Evolutionary conservation across 2,329 filamentous ascomycete species (phyloP).

Genomic region (Claviceps digitariae): DNA sequence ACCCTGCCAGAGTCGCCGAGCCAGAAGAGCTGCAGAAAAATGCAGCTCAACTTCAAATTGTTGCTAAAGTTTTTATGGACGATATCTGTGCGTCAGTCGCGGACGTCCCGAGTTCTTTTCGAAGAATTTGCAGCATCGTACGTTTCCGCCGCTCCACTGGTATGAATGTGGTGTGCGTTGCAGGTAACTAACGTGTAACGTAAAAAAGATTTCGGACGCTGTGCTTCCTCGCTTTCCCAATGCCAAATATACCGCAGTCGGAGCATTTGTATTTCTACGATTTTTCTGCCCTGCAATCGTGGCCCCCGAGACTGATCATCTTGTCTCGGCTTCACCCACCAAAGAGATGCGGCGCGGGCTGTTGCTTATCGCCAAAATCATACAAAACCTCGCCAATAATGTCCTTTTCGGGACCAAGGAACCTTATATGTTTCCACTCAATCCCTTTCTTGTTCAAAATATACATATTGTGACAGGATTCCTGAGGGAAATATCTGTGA

Average conservation of each 20-base stretch:
- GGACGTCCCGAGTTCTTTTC: slow-evolving; percentile 49
- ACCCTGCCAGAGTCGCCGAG: slow-evolving; percentile 46
- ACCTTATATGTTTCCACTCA: slow-evolving; percentile 58
- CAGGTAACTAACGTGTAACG: neutral
- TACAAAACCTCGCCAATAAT: slow-evolving; percentile 60
- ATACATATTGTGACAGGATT: slow-evolving; percentile 56
- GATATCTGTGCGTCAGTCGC: slow-evolving; percentile 51
- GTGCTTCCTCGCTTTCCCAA: slow-evolving; percentile 52
- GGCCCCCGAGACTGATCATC: slow-evolving; percentile 52
- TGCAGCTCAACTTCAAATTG: slow-evolving; percentile 49
- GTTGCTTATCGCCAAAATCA: slow-evolving; percentile 55
- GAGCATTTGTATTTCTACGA: slow-evolving; percentile 56
- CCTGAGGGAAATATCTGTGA: slow-evolving; percentile 51
- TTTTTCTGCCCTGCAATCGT: slow-evolving; percentile 64
- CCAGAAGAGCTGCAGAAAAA: slow-evolving; percentile 53
- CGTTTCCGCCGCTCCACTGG: slow-evolving; percentile 14
- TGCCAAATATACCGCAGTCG: slow-evolving; percentile 59
- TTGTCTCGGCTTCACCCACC: slow-evolving; percentile 46
- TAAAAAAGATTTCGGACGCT: slow-evolving; percentile 41
- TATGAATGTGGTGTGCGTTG: neutral
- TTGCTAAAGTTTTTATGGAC: slow-evolving; percentile 58
- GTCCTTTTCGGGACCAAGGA: slow-evolving; percentile 60
- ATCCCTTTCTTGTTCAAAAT: slow-evolving; percentile 54
- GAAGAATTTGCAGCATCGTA: slow-evolving; percentile 54
- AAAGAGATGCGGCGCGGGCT: slow-evolving; percentile 58